These are phyloP conservation scores for Metarhizium sp. DNA, from an alignment of 2,329 filamentous ascomycete species.

Conservation along the genomic window DNA sequence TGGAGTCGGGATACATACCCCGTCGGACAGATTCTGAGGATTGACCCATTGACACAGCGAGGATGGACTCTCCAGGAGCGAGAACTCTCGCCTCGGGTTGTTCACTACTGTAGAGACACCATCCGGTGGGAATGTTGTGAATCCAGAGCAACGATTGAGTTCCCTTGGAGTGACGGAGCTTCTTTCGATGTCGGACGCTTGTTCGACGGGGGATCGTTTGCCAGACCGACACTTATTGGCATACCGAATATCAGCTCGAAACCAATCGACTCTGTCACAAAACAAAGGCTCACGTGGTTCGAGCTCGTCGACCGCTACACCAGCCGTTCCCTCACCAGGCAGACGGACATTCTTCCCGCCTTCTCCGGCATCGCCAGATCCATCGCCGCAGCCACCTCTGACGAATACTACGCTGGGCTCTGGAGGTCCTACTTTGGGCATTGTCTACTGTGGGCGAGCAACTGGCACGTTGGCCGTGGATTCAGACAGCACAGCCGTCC, in stretches of 20 bases:
- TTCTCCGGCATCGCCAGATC: neutral
- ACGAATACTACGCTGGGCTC: neutral
- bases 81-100: neutral
- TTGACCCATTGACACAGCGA: neutral
- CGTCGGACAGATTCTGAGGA: neutral
- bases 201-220: neutral
- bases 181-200: conserved; percentile 1
- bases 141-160: neutral
- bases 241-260: neutral
- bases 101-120: neutral
- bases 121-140: conserved; percentile 1
- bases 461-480: neutral
- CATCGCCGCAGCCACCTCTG: neutral
- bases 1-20: conserved; percentile 1
- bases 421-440: conserved; percentile 1
- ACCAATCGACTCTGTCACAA: neutral
- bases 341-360: neutral
- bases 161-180: neutral
- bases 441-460: conserved; percentile 1
- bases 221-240: neutral
- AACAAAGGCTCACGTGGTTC: neutral
- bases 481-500: conserved; percentile 2
- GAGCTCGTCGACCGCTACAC: conserved; percentile 1
- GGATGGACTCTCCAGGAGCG: conserved; percentile 2
- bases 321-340: neutral